phyloP scores from a whole-genome alignment of 768 basidiomycete genomes.

The Polyporus arcularius region DNA sequence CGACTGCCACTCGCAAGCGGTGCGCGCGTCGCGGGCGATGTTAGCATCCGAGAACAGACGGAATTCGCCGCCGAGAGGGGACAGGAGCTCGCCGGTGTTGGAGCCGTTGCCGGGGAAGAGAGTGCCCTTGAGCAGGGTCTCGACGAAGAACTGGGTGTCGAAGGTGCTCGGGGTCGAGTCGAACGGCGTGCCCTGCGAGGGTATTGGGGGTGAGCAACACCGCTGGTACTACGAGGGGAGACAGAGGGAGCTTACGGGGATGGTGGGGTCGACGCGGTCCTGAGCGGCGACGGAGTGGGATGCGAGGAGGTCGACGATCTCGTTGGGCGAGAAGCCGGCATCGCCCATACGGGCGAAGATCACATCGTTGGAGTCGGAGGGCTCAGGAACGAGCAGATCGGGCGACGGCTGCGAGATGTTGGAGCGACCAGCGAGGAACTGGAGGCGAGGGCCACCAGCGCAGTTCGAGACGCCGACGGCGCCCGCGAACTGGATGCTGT shows the following conservation, averaged over 20 bases:
- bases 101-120: slow-evolving; percentile 24
- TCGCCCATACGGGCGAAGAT: slow-evolving; percentile 18
- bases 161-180: slow-evolving; percentile 31
- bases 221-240: not conserved
- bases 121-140: slow-evolving; percentile 17
- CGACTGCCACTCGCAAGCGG: slow-evolving; percentile 36
- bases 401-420: slow-evolving; percentile 25
- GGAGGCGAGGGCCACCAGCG: slow-evolving; percentile 28
- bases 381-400: slow-evolving; percentile 22
- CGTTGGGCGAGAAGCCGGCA: slow-evolving; percentile 16
- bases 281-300: slow-evolving; percentile 30
- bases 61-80: slow-evolving; percentile 36
- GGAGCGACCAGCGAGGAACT: slow-evolving; percentile 30
- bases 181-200: slow-evolving; percentile 26
- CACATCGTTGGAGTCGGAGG: slow-evolving; percentile 17
- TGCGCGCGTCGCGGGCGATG: slow-evolving; percentile 28
- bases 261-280: slow-evolving; percentile 27
- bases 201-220: not conserved
- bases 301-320: slow-evolving; percentile 22
- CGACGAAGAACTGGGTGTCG: slow-evolving; percentile 33
- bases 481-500: slow-evolving; percentile 35
- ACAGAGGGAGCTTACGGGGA: not conserved
- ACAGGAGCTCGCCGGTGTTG: slow-evolving; percentile 30
- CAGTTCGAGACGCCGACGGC: slow-evolving; percentile 32
- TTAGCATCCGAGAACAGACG: slow-evolving; percentile 35